Base-by-base conservation (phyloP, 83 land plant genomes). In the Thuja plicata region DNA sequence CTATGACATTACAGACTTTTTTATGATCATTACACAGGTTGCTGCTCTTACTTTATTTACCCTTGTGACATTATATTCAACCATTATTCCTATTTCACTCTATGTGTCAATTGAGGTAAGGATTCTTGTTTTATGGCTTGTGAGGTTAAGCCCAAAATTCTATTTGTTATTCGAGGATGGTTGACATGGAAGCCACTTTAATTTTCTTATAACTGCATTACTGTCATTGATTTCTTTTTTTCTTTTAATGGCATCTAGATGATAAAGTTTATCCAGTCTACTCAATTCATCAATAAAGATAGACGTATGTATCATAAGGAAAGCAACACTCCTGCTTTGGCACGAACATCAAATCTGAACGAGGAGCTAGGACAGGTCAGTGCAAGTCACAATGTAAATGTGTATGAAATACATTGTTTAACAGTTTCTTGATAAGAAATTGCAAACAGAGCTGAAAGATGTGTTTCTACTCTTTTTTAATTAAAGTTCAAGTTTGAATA, bases 301-400 rank as follows among this genome's bases (percentile, higher is more conserved):
- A 71, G 94, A 30, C 89, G 87, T 43, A 98, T 98, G 99, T 98
- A 94, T 89, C 99, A 98, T 88, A 88, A 24, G 74, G 98, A 96
- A 85, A 94, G 91, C 70, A 90, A 96, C 66, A 98, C 99, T 27
- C 96, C 97, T 90, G 99, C 99, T 86, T 88, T 94, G 88, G 99
- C 99, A 66, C 95, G 99, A 52, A 98, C 99, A 60, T 98, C 99
- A 84, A 98, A 98, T 89, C 87, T 98, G 91, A 98, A 98, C 91
- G 99, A 98, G 92, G 99, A 98, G 92, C 99, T 98, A 91, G 99
- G 99, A 17, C 99, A 98, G 99, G 99, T 96, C 90, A 57, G 37
- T 27, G 84, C 16, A 11, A 46, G 54, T 46, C 52, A 48, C 48
- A 46, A 32, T 8, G 8, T 24, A 66, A 66, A 66, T 27, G 10